Evolutionary conservation across 306 rosid species (phyloP).

Genomic region (Delonix regia): DNA sequence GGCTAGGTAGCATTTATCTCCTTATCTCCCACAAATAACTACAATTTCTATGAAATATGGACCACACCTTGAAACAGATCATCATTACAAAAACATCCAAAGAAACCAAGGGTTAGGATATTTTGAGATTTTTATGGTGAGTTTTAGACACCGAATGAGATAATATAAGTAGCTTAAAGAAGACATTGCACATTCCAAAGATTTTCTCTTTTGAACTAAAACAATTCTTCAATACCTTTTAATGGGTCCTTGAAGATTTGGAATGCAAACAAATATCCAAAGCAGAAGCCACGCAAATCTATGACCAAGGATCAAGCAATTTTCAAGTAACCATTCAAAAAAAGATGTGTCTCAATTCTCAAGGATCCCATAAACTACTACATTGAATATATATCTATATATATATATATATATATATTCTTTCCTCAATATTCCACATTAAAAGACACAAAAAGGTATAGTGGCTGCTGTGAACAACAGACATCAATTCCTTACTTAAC

Average conservation of each 20-base stretch:
- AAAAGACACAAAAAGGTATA: conserved; percentile 38
- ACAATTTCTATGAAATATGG: conserved; percentile 12
- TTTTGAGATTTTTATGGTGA: not conserved
- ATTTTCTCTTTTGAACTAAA: not conserved
- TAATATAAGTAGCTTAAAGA: not conserved
- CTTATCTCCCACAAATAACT: conserved; percentile 33
- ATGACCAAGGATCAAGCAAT: conserved; percentile 43
- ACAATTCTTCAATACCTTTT: not conserved
- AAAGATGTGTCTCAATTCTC: conserved; percentile 11
- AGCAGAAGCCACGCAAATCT: conserved; percentile 32
- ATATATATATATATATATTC: too few species aligned
- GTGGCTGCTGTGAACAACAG: conserved; percentile 13
- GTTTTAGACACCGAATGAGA: not conserved
- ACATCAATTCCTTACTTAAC: conserved; percentile 39
- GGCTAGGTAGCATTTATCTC: conserved; percentile 33
- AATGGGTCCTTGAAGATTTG: not conserved
- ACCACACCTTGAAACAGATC: conserved; percentile 33
- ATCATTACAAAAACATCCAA: conserved; percentile 3
- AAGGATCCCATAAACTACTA: not conserved
- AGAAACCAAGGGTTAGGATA: conserved; percentile 17
- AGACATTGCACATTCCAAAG: not conserved
- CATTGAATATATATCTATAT: too few species aligned
- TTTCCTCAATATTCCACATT: conserved; percentile 25
- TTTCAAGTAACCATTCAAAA: conserved; percentile 19
- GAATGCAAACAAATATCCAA: conserved; percentile 2